Conservation (phyloP, 176 grass and related monocot species). For the Saccharum spontaneum region DNA sequence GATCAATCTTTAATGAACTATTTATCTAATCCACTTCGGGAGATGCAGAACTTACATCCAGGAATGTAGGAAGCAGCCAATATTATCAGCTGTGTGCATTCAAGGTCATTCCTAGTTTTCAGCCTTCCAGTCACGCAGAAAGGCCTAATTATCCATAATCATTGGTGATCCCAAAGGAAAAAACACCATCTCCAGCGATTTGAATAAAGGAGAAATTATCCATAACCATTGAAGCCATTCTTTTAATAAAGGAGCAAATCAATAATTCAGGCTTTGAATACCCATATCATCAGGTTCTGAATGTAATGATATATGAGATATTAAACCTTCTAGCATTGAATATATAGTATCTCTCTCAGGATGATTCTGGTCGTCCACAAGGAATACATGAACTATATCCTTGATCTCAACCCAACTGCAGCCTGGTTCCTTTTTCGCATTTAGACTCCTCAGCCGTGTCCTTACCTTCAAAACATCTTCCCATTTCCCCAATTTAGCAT, state of each 20-base stretch:
- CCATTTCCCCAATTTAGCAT: slow-evolving; percentile 59
- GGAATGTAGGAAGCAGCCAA: background rate
- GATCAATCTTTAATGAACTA: background rate
- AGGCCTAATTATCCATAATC: background rate
- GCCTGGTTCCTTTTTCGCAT: slow-evolving; percentile 50
- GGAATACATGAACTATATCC: slow-evolving; percentile 53
- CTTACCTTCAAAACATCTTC: slow-evolving; percentile 57
- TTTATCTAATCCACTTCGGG: background rate
- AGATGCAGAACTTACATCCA: slow-evolving; percentile 11
- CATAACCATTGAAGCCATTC: background rate
- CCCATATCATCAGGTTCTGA: slow-evolving; percentile 28
- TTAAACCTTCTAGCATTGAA: slow-evolving; percentile 41
- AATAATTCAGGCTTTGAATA: slow-evolving; percentile 5
- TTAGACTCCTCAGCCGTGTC: slow-evolving; percentile 37
- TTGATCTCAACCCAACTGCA: slow-evolving; percentile 64
- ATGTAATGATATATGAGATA: slow-evolving; percentile 37
- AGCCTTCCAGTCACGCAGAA: background rate
- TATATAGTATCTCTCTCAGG: slow-evolving; percentile 50
- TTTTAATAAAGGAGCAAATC: background rate
- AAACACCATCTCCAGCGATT: background rate
- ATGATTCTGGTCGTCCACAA: slow-evolving; percentile 62
- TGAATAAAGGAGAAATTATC: background rate
- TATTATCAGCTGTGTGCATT: background rate
- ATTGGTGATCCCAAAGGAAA: background rate
- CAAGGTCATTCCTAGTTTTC: background rate